These are phyloP conservation scores for Chenopodium suecicum DNA, from an alignment of 148 eudicot genomes.

Conservation along the genomic window DNA sequence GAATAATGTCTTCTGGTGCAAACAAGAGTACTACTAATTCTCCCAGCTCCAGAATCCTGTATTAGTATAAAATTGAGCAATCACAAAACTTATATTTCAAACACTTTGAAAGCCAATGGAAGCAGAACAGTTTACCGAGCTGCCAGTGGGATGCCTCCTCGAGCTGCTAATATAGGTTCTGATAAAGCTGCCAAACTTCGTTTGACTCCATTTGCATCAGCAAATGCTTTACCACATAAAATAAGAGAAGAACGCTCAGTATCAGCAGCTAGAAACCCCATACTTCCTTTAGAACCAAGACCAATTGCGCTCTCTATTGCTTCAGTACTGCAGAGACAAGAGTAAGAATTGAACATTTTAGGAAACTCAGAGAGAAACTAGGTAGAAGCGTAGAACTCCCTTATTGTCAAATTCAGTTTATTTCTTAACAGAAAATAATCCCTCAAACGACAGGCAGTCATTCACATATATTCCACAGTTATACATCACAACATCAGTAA, in stretches of 20 bases:
- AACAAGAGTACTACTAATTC: slow-evolving; percentile 4
- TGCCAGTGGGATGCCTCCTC: slow-evolving; percentile 18
- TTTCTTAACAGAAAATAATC: not conserved
- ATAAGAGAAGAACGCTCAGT: slow-evolving; percentile 19
- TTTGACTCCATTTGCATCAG: slow-evolving; percentile 13
- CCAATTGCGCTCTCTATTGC: slow-evolving; percentile 1
- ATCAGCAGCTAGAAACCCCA: slow-evolving; percentile 14
- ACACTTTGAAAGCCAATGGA: not conserved
- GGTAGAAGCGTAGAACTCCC: not conserved
- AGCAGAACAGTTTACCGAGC: slow-evolving; percentile 9
- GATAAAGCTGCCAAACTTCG: slow-evolving; percentile 14
- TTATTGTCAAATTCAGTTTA: not conserved
- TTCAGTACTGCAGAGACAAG: slow-evolving; percentile 12
- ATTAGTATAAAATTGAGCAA: not conserved
- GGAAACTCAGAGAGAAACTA: not conserved
- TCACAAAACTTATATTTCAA: not conserved
- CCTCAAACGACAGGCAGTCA: not conserved
- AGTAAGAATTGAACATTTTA: not conserved
- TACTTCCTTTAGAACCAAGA: slow-evolving; percentile 1
- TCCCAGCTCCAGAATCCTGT: slow-evolving; percentile 14
- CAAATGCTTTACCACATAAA: slow-evolving; percentile 13
- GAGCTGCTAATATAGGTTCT: slow-evolving; percentile 14
- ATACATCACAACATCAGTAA: not conserved
- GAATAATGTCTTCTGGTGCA: slow-evolving; percentile 11
- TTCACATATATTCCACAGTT: not conserved